Percentiles rank a stretch among this genome's conserved stretches.
Conservation (phyloP, 2,329 filamentous ascomycete species). For the Neospermospora avenae region DNA sequence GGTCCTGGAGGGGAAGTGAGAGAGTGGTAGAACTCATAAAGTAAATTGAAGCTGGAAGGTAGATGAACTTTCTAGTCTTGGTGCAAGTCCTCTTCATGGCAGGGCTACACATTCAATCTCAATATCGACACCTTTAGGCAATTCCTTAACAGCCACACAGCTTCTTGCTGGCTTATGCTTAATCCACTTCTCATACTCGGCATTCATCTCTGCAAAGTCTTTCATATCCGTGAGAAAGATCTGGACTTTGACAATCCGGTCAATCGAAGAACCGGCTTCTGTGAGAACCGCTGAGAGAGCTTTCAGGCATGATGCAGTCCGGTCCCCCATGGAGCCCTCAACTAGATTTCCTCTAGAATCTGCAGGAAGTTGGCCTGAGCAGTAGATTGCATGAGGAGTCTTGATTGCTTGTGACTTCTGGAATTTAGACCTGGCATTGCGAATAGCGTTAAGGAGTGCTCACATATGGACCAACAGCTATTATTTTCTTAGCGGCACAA, state of each 20-base stretch:
- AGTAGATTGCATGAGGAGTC: conserved; percentile 63
- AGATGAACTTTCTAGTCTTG: background rate
- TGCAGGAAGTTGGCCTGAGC: conserved; percentile 50
- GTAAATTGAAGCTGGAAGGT: background rate
- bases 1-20: conserved; percentile 64
- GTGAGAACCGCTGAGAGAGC: conserved; percentile 82
- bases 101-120: conserved; percentile 89
- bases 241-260: conserved; percentile 84
- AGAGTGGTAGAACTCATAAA: conserved; percentile 54
- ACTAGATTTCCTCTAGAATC: conserved; percentile 31
- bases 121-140: conserved; percentile 81
- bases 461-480: conserved; percentile 64
- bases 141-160: conserved; percentile 85
- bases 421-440: conserved; percentile 20
- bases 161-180: conserved; percentile 80
- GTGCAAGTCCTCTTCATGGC: conserved; percentile 35
- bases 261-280: conserved; percentile 73
- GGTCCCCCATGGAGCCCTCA: conserved; percentile 52
- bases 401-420: conserved; percentile 63
- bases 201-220: conserved; percentile 84
- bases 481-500: too few species aligned
- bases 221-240: conserved; percentile 92
- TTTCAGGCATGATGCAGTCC: conserved; percentile 61
- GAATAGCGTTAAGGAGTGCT: conserved; percentile 2
- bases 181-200: conserved; percentile 80